These are phyloP conservation scores for Sporisorium graminicola DNA, from an alignment of 1,284 basidiomycete genomes.

Conservation along the genomic window DNA sequence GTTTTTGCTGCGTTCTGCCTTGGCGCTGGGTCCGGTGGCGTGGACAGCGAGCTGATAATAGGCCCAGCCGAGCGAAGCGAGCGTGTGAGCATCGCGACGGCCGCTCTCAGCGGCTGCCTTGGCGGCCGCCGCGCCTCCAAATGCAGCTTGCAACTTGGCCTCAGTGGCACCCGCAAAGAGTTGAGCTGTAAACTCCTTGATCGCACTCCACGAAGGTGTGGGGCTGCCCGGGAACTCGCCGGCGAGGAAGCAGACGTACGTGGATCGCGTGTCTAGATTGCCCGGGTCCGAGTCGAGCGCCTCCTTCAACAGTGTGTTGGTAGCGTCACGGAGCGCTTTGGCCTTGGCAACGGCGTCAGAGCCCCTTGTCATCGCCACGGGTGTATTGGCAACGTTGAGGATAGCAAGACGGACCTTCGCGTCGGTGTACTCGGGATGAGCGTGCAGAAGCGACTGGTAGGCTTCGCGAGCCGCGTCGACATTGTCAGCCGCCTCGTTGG, in stretches of 20 bases:
- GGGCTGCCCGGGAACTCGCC: conserved; percentile 64
- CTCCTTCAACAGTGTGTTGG: conserved; percentile 61
- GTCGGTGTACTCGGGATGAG: conserved; percentile 68
- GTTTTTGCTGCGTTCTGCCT: conserved; percentile 60
- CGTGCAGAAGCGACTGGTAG: conserved; percentile 60
- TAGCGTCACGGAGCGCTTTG: conserved; percentile 51
- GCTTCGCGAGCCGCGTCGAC: conserved; percentile 59
- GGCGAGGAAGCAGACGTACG: conserved; percentile 67
- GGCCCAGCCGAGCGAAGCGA: conserved; percentile 65
- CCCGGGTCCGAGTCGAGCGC: conserved; percentile 63
- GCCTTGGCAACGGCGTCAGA: conserved; percentile 26
- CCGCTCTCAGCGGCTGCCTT: conserved; percentile 56
- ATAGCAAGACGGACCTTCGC: conserved; percentile 67
- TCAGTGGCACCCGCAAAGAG: conserved; percentile 56
- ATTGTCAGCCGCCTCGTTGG: conserved; percentile 56
- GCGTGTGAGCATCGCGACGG: conserved; percentile 61
- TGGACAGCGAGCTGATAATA: conserved; percentile 67
- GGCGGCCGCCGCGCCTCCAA: conserved; percentile 57
- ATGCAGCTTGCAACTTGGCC: conserved; percentile 44
- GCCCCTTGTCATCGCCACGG: conserved; percentile 10
- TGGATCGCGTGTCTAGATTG: conserved; percentile 63
- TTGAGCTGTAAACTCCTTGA: conserved; percentile 67
- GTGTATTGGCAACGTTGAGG: conserved; percentile 52
- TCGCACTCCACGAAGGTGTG: conserved; percentile 58
- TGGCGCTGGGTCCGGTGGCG: conserved; percentile 51